Evolutionary conservation across 2,329 filamentous ascomycete species (phyloP), one percentile per base, ranked within the genome.

Genomic region (Tothia fuscella): DNA sequence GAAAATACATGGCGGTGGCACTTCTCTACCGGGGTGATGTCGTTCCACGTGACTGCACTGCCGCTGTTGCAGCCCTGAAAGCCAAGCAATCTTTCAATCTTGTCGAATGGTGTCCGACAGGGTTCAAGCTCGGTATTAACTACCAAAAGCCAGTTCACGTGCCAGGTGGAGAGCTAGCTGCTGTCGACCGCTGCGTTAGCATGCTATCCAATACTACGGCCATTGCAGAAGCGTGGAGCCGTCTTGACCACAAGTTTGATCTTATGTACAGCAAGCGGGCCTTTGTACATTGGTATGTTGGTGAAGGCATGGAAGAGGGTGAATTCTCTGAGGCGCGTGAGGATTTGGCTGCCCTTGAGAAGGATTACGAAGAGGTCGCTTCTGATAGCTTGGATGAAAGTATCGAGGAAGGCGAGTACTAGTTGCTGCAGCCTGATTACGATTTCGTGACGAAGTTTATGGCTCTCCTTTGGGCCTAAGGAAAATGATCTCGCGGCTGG

Each of bases 281-380:
- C 46, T 82, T 83, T 53, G 78, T 82, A 34, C 78, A 83, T 66
- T 82, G 79, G 79, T 83, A 83, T 51, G 84, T 91, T 41, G 84
- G 84, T 50, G 84, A 91, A 67, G 84, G 84, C 66, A 91, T 91
- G 84, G 84, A 91, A 68, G 84, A 91, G 62, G 84, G 84, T 54
- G 84, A 91, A 64, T 91, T 91, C 68, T 82, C 79, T 48, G 84
- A 91, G 65, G 84, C 84, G 47, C 80, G 84, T 52, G 84, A 91
- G 68, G 84, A 91, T 60, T 70, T 91, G 47, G 84, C 84, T 48
- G 84, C 84, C 36, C 70, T 91, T 25, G 84, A 89, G 71, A 84
- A 81, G 69, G 83, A 89, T 55, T 89, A 89, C 59, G 82, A 87
- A 64, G 83, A 88, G 71, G 82, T 88, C 52, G 82, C 82, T 47